Conservation (phyloP, 805 yeast genomes). For the Ogataea saltuana region DNA sequence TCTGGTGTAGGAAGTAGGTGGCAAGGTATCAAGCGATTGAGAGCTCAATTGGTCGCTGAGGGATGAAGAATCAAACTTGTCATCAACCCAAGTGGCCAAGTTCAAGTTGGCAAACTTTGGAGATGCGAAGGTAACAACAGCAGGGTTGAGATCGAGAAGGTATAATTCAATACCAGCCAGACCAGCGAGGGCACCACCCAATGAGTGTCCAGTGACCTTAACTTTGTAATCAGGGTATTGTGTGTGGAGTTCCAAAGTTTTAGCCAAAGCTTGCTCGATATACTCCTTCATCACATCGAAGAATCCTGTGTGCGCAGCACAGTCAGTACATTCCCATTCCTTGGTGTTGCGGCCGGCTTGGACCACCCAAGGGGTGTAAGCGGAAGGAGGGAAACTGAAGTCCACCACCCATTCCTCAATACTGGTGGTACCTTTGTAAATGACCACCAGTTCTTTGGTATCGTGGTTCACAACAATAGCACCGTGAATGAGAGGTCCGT, state of each 20-base stretch:
- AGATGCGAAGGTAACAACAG: slow-evolving; percentile 60
- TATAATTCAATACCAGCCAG: slow-evolving; percentile 63
- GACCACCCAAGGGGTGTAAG: slow-evolving; percentile 44
- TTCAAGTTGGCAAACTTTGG: slow-evolving; percentile 62
- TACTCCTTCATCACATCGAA: slow-evolving; percentile 46
- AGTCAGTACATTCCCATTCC: slow-evolving; percentile 44
- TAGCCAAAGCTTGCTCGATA: slow-evolving; percentile 39
- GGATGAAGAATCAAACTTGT: slow-evolving; percentile 42
- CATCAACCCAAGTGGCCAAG: slow-evolving; percentile 54
- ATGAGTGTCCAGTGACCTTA: slow-evolving; percentile 69
- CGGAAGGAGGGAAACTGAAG: slow-evolving; percentile 47
- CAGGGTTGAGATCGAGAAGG: slow-evolving; percentile 52
- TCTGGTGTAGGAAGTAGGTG: slow-evolving; percentile 46
- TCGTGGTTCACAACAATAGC: slow-evolving; percentile 51
- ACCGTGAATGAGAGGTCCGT: slow-evolving; percentile 52
- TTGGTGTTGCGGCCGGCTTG: slow-evolving; percentile 22
- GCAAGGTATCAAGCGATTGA: neutral
- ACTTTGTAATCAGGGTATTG: slow-evolving; percentile 50
- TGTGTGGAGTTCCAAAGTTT: slow-evolving; percentile 36
- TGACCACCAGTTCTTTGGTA: slow-evolving; percentile 45
- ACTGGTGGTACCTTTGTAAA: slow-evolving; percentile 65
- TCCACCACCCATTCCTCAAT: slow-evolving; percentile 64
- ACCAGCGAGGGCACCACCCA: slow-evolving; percentile 64
- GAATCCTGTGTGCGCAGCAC: slow-evolving; percentile 69
- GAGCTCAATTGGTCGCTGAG: neutral